A percentile compares a stretch with the other conserved stretches of the same genome.
Evolutionary conservation across 2,329 filamentous ascomycete species (phyloP).

Genomic region (Ilyonectria sp.): DNA sequence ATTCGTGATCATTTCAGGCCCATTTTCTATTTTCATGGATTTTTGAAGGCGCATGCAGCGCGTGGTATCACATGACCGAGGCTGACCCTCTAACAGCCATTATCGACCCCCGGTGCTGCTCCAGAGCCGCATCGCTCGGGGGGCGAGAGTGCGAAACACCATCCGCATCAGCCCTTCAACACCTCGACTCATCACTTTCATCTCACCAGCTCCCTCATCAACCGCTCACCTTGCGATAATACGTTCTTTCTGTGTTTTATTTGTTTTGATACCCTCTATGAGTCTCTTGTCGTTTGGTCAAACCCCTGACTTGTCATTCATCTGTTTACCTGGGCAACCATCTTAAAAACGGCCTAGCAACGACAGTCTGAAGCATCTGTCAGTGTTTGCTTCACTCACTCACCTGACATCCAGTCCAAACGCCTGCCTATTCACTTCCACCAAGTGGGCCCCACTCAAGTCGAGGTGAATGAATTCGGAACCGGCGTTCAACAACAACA

Average conservation of each 20-base stretch:
- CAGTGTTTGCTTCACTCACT: not conserved
- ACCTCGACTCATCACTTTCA: conserved; percentile 31
- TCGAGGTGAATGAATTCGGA: conserved; percentile 36
- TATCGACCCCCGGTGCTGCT: conserved; percentile 48
- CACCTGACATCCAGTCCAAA: not conserved
- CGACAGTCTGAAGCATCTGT: not conserved
- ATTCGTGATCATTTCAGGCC: too few species aligned
- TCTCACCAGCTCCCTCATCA: not conserved
- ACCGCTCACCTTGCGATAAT: not conserved
- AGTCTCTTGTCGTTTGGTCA: not conserved
- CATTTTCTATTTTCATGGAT: not conserved
- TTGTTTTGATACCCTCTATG: conserved; percentile 3
- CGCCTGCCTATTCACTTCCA: conserved; percentile 13
- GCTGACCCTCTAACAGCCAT: conserved; percentile 40
- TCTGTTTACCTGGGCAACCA: conserved; percentile 3
- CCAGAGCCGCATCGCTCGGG: conserved; percentile 38
- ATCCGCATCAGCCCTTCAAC: conserved; percentile 11
- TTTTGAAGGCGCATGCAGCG: not conserved
- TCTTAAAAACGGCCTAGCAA: conserved; percentile 1
- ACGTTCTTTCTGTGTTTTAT: not conserved
- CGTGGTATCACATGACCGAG: conserved; percentile 12
- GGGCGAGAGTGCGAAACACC: conserved; percentile 36
- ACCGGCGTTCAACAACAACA: conserved; percentile 22
- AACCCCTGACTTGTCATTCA: not conserved
- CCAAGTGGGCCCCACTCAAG: not conserved